Percentiles rank a stretch among this genome's conserved stretches.
phyloP scores from a whole-genome alignment of 441 rosid genomes.

The Cnidoscolus chayamansa region DNA sequence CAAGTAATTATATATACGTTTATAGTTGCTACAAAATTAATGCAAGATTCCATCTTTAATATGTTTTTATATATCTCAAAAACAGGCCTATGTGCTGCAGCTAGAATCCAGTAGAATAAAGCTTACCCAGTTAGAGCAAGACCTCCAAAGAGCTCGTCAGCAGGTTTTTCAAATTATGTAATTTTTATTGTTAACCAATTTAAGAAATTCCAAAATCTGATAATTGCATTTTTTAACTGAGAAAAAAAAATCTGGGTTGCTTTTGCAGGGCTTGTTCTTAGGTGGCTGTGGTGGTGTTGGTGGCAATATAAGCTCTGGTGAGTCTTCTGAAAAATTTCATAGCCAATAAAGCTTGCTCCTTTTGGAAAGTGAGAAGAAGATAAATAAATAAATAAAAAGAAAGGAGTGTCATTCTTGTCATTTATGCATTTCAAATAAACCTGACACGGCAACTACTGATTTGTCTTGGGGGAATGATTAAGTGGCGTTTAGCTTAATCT shows the following conservation, averaged over 20 bases:
- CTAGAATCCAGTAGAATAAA: constrained; percentile 91
- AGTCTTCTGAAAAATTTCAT: constrained; percentile 14
- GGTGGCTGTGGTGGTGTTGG: constrained; percentile 51
- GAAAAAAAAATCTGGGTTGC: constrained; percentile 1
- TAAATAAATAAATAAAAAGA: too few species aligned
- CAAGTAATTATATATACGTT: neutral
- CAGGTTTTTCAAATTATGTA: constrained; percentile 47
- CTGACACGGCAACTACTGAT: constrained; percentile 8
- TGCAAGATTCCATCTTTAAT: neutral
- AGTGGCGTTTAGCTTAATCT: constrained; percentile 7
- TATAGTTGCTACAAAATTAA: neutral
- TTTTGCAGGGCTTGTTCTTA: constrained; percentile 64
- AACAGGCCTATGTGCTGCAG: constrained; percentile 96
- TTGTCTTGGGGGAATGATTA: neutral
- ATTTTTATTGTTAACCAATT: neutral
- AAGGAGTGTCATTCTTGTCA: too few species aligned
- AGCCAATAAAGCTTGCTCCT: neutral
- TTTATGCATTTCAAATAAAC: constrained; percentile 3
- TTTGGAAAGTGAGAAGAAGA: too few species aligned
- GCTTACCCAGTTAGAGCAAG: constrained; percentile 89
- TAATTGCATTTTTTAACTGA: neutral
- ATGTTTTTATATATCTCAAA: neutral
- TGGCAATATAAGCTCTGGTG: constrained; percentile 84
- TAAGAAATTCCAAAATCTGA: constrained; percentile 1
- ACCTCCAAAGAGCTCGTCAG: constrained; percentile 84